phyloP scores from a whole-genome alignment of 495 filamentous ascomycete genomes.

The Alectoria sarmentosa region DNA sequence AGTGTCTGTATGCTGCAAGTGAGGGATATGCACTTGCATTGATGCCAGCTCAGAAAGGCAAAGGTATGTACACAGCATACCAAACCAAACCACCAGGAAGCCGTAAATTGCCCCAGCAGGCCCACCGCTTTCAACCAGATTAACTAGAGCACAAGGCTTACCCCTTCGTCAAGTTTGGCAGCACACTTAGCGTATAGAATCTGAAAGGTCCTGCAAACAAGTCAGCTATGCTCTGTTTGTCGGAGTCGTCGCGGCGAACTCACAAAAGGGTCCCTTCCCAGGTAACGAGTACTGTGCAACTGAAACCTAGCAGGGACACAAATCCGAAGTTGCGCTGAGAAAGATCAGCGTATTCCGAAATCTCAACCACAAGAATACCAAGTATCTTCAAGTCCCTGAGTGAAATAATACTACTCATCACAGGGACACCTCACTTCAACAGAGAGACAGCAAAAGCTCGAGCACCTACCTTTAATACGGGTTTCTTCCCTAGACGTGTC shows the following conservation, averaged over 20 bases:
- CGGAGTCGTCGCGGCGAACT: background rate
- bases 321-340: constrained; percentile 9
- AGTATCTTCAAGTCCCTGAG: too few relatives aligned
- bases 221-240: background rate
- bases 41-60: background rate
- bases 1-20: background rate
- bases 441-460: too few relatives aligned
- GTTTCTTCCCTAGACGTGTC: too few relatives aligned
- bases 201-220: background rate
- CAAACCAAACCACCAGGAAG: background rate
- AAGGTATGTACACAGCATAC: background rate
- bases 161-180: too few relatives aligned
- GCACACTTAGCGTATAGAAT: background rate
- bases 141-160: background rate
- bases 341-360: too few relatives aligned
- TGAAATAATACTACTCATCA: too few relatives aligned
- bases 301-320: constrained; percentile 7
- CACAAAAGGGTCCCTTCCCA: background rate
- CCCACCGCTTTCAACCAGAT: background rate
- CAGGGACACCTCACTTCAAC: too few relatives aligned
- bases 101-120: background rate
- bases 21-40: background rate
- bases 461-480: too few relatives aligned
- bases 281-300: constrained; percentile 1
- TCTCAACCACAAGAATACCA: too few relatives aligned